phyloP scores from a whole-genome alignment of 169 alveolate species.

The Plasmodium gonderi region DNA sequence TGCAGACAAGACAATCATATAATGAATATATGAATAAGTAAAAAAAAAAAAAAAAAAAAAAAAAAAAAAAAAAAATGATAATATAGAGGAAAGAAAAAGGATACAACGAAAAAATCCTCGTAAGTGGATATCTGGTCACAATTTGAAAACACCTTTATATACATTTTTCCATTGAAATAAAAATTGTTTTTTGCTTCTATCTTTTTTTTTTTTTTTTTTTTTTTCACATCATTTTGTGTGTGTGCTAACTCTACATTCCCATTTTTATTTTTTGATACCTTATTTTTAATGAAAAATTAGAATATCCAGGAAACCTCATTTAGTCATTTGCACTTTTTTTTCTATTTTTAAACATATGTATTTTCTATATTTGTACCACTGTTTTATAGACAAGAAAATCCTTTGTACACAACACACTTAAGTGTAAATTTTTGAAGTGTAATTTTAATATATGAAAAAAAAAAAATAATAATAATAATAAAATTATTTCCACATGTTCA shows the following conservation, averaged over 20 bases:
- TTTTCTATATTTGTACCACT: not conserved
- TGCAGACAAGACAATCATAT: not conserved
- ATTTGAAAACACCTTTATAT: not conserved
- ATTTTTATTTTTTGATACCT: not conserved
- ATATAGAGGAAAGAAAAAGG: not conserved
- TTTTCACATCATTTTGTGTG: too few relatives aligned
- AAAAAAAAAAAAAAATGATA: slow-evolving; percentile 5
- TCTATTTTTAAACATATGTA: not conserved
- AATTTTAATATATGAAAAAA: not conserved
- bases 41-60: slow-evolving; percentile 13
- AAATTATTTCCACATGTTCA: too few relatives aligned
- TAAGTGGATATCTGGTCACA: not conserved
- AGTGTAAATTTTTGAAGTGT: not conserved
- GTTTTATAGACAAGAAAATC: not conserved
- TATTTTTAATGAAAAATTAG: not conserved
- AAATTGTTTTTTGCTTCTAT: not conserved
- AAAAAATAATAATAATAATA: too few relatives aligned
- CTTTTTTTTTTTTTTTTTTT: not conserved
- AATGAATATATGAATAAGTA: not conserved
- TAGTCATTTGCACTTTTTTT: not conserved
- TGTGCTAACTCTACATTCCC: too few relatives aligned
- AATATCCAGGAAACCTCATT: not conserved
- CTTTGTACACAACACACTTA: not conserved
- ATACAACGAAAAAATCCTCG: not conserved
- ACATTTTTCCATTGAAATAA: not conserved